Percentiles rank a stretch among this genome's conserved stretches.
phyloP scores from a whole-genome alignment of 1,284 basidiomycete species.

The Cutaneotrichosporon mucoides region DNA sequence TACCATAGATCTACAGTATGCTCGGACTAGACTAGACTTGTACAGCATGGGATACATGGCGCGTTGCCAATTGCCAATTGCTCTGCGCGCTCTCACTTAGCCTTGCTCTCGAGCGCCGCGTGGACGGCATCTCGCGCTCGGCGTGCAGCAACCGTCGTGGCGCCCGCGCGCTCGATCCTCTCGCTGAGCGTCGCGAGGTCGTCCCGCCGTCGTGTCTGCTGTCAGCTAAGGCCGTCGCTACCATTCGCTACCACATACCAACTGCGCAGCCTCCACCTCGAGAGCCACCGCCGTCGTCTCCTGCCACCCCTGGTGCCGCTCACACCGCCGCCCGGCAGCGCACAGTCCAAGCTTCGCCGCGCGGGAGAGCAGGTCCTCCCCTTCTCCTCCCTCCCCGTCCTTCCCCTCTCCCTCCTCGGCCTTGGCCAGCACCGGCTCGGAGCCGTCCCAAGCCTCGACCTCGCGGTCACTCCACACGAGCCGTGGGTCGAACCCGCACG shows the following conservation, averaged over 20 bases:
- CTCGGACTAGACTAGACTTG: no score
- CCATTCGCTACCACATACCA: conserved; percentile 20
- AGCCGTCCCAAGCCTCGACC: conserved; percentile 19
- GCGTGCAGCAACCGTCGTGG: neutral
- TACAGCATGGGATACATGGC: no score
- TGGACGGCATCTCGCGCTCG: neutral
- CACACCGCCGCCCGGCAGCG: conserved; percentile 28
- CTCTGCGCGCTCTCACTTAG: neutral
- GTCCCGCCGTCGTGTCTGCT: conserved; percentile 4
- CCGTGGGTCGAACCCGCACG: conserved; percentile 37
- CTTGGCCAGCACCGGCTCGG: neutral
- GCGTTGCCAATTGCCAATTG: no score
- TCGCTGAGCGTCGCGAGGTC: conserved; percentile 5
- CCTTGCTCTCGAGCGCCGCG: neutral
- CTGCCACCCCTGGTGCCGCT: conserved; percentile 45
- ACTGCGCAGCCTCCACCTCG: conserved; percentile 28
- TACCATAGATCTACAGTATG: no score
- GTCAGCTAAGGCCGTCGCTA: neutral
- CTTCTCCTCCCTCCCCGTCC: neutral
- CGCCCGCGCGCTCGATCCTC: neutral
- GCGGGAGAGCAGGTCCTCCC: neutral
- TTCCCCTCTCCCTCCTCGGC: neutral
- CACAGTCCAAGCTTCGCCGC: conserved; percentile 15
- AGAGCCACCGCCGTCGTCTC: conserved; percentile 30
- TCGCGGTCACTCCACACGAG: conserved; percentile 33